Conservation (phyloP, 2,329 filamentous ascomycete species). For the Cytospora paraplurivora region DNA sequence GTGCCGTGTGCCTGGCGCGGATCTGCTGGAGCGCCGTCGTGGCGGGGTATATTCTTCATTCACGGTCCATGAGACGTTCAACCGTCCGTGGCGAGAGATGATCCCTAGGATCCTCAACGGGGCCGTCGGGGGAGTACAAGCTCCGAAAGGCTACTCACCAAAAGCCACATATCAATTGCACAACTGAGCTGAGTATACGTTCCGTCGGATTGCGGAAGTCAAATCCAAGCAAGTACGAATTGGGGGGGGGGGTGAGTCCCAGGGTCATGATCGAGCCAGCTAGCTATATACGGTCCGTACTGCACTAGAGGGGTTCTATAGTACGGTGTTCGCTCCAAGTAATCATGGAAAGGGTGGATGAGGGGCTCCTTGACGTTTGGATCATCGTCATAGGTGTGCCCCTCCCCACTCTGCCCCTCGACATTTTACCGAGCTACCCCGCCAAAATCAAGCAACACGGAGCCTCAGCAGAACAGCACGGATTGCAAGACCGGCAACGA, state of each 20-base stretch:
- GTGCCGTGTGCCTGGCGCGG: background rate
- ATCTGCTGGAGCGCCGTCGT: constrained; percentile 1
- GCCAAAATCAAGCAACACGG: constrained; percentile 14
- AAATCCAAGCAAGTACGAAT: too few species aligned
- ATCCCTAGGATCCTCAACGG: background rate
- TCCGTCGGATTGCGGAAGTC: background rate
- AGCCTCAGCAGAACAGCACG: constrained; percentile 13
- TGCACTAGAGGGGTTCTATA: too few species aligned
- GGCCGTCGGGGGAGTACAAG: too few species aligned
- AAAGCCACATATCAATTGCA: too few species aligned
- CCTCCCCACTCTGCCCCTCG: background rate
- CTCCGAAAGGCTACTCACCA: too few species aligned
- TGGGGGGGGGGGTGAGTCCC: too few species aligned
- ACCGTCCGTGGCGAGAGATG: background rate
- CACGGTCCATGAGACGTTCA: background rate
- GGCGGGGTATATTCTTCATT: constrained; percentile 14
- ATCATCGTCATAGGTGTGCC: constrained; percentile 25
- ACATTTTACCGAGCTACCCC: constrained; percentile 23
- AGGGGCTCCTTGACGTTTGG: constrained; percentile 23
- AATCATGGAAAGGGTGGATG: background rate
- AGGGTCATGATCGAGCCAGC: too few species aligned
- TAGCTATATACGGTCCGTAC: too few species aligned
- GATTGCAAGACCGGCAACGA: constrained; percentile 7
- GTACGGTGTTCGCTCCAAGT: too few species aligned
- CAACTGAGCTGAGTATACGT: background rate